These are phyloP conservation scores for Eremomyces bilateralis DNA, from an alignment of 495 filamentous ascomycete genomes.

Conservation along the genomic window DNA sequence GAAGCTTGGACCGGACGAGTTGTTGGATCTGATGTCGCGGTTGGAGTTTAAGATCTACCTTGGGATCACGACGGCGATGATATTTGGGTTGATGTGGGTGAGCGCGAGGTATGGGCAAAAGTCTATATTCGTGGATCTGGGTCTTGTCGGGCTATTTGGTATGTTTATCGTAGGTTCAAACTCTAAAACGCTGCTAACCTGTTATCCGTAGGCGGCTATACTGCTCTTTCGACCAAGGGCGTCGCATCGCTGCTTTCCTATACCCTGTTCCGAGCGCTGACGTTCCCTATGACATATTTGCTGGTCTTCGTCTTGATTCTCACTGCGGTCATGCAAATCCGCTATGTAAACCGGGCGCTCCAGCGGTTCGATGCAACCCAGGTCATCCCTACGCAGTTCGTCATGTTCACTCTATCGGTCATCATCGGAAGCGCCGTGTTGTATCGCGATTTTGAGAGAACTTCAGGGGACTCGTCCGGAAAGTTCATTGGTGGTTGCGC, in stretches of 20 bases:
- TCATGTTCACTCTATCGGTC: constrained; percentile 85
- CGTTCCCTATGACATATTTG: constrained; percentile 78
- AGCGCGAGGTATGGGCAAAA: constrained; percentile 60
- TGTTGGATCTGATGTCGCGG: constrained; percentile 71
- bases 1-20: constrained; percentile 74
- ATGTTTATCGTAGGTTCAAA: constrained; percentile 18
- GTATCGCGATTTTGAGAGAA: constrained; percentile 82
- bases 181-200: neutral
- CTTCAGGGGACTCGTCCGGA: constrained; percentile 37
- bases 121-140: constrained; percentile 83
- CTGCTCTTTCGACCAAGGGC: constrained; percentile 85
- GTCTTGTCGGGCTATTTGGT: constrained; percentile 84
- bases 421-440: constrained; percentile 84
- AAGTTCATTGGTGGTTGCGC: constrained; percentile 82
- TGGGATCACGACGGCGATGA: constrained; percentile 48
- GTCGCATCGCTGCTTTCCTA: constrained; percentile 85
- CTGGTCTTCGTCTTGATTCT: constrained; percentile 52
- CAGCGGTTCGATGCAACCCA: constrained; percentile 92
- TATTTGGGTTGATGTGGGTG: constrained; percentile 53
- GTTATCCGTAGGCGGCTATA: constrained; percentile 54
- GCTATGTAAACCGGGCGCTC: constrained; percentile 83
- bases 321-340: constrained; percentile 86
- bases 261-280: constrained; percentile 64
- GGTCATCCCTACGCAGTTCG: constrained; percentile 93
- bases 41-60: constrained; percentile 87